A percentile compares a stretch with the other conserved stretches of the same genome.
Conservation (phyloP, 2,329 filamentous ascomycete genomes). For the Ophiostoma populinum region DNA sequence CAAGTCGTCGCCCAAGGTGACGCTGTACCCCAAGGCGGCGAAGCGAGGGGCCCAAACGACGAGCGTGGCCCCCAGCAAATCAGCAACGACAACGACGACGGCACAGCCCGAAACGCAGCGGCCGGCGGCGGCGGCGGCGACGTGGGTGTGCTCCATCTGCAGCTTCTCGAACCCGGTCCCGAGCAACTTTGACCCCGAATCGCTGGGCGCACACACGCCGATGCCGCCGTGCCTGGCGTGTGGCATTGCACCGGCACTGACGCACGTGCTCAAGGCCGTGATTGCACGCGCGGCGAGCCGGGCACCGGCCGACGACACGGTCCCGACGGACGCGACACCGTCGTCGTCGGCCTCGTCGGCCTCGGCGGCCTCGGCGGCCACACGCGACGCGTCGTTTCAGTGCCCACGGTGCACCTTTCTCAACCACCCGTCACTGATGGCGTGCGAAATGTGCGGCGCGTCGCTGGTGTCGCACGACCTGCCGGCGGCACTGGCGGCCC, state of each 20-base stretch:
- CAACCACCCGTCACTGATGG: conserved; percentile 72
- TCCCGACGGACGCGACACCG: conserved; percentile 11
- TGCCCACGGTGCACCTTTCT: conserved; percentile 87
- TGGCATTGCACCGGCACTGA: conserved; percentile 77
- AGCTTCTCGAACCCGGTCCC: conserved; percentile 87
- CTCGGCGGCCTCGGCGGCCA: conserved; percentile 12
- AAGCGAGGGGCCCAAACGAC: conserved; percentile 49
- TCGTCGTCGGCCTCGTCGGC: no score
- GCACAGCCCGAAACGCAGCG: conserved; percentile 27
- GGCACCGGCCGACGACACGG: conserved; percentile 11
- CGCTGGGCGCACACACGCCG: conserved; percentile 61
- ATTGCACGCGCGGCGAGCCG: conserved; percentile 57
- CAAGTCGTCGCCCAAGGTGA: conserved; percentile 89
- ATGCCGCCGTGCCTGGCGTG: conserved; percentile 81
- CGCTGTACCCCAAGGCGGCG: conserved; percentile 62
- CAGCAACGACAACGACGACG: conserved; percentile 28
- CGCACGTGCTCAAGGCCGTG: conserved; percentile 70
- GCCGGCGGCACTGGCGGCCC: conserved; percentile 22
- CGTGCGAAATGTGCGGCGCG: conserved; percentile 84
- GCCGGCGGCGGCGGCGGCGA: conserved; percentile 43
- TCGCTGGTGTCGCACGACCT: conserved; percentile 43
- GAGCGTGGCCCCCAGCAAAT: no score
- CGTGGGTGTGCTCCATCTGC: conserved; percentile 89
- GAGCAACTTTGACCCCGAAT: conserved; percentile 77
- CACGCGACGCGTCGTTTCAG: conserved; percentile 28